phyloP scores from a whole-genome alignment of 208 protist species.

The Crithidia bombi region DNA sequence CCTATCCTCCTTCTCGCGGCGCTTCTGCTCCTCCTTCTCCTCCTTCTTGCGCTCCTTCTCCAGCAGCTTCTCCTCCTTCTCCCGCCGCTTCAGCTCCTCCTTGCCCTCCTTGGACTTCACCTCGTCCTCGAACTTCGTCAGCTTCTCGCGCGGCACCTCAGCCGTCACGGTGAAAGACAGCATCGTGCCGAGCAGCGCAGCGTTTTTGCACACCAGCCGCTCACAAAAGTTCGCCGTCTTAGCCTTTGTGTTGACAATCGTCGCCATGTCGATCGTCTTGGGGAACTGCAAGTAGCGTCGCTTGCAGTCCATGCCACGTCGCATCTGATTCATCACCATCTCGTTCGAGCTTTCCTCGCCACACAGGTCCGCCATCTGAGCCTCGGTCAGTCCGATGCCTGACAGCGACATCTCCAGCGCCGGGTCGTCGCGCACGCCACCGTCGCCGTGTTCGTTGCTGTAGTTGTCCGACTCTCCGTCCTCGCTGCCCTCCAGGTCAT shows the following conservation, averaged over 20 bases:
- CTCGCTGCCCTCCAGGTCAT: constrained; percentile 36
- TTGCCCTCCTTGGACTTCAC: constrained; percentile 49
- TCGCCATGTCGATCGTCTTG: constrained; percentile 43
- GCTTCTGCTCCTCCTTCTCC: constrained; percentile 35
- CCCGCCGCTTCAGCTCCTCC: constrained; percentile 26
- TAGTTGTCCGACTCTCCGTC: constrained; percentile 26
- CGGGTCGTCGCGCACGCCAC: constrained; percentile 7
- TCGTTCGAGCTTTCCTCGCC: constrained; percentile 39
- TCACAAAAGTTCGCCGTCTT: constrained; percentile 40
- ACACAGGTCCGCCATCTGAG: constrained; percentile 29
- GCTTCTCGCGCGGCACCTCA: constrained; percentile 32
- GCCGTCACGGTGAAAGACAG: constrained; percentile 49
- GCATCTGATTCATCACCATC: constrained; percentile 42
- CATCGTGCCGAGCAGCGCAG: constrained; percentile 35
- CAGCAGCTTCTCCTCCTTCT: constrained; percentile 33
- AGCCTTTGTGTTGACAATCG: constrained; percentile 44
- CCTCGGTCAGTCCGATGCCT: constrained; percentile 33
- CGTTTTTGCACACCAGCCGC: constrained; percentile 44
- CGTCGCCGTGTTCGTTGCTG: constrained; percentile 19
- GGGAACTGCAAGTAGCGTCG: constrained; percentile 49
- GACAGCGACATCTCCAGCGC: constrained; percentile 12
- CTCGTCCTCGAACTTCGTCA: constrained; percentile 46
- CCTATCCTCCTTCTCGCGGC: constrained; percentile 19
- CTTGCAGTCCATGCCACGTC: constrained; percentile 33
- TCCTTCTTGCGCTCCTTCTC: constrained; percentile 48